These are phyloP conservation scores for Candida germanica DNA, from an alignment of 805 yeast species.

Conservation along the genomic window DNA sequence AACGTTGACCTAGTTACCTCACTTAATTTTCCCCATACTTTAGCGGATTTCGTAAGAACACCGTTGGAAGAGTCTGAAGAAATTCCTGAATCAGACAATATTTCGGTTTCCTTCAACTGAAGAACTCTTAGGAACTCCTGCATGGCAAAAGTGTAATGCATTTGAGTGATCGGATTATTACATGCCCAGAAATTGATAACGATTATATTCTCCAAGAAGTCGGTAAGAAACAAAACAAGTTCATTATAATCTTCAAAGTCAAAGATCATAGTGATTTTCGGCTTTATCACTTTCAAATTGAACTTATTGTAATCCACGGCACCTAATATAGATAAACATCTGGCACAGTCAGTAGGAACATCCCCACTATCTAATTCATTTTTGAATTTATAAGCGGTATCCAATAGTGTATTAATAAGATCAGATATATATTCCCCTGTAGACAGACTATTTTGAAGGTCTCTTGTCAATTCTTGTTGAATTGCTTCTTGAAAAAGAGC, in stretches of 20 bases:
- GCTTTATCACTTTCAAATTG: slow-evolving; percentile 38
- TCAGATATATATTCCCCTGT: slow-evolving; percentile 29
- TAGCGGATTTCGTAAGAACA: slow-evolving; percentile 17
- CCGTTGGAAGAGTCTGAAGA: not conserved
- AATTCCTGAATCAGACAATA: slow-evolving; percentile 1
- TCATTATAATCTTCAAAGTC: slow-evolving; percentile 65
- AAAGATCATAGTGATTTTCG: slow-evolving; percentile 49
- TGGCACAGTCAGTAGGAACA: slow-evolving; percentile 60
- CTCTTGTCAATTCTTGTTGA: slow-evolving; percentile 31
- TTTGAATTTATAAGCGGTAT: slow-evolving; percentile 56
- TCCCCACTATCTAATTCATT: slow-evolving; percentile 35
- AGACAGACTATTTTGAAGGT: slow-evolving; percentile 2
- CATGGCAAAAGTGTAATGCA: slow-evolving; percentile 81
- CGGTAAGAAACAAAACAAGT: slow-evolving; percentile 58
- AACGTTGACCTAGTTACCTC: slow-evolving; percentile 69
- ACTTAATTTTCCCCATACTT: slow-evolving; percentile 62
- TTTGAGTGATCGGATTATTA: slow-evolving; percentile 79
- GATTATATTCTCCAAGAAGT: slow-evolving; percentile 64
- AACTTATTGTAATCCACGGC: slow-evolving; percentile 65
- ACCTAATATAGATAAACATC: slow-evolving; percentile 74
- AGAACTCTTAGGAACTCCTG: slow-evolving; percentile 76
- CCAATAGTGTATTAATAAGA: slow-evolving; percentile 51
- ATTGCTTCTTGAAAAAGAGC: slow-evolving; percentile 48
- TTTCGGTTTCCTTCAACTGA: slow-evolving; percentile 34
- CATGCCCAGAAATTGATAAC: slow-evolving; percentile 88